Conservation (phyloP, 2,329 filamentous ascomycete genomes). For the Epichloe gansuensis region DNA sequence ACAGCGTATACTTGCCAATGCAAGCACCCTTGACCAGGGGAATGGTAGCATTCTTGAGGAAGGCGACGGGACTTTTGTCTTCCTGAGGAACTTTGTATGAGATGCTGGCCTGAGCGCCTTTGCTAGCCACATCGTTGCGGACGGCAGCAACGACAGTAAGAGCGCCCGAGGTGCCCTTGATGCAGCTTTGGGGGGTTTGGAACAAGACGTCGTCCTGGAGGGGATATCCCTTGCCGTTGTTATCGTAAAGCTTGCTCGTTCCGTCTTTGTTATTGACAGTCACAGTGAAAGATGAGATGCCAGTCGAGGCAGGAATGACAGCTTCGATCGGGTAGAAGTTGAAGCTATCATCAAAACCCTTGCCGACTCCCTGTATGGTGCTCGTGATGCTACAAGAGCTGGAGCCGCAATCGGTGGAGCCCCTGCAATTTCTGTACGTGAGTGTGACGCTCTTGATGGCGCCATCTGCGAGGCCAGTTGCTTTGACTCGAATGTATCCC, state of each 20-base stretch:
- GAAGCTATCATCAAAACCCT: slow-evolving; percentile 49
- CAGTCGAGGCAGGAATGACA: slow-evolving; percentile 40
- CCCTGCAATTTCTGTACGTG: slow-evolving; percentile 42
- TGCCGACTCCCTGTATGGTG: slow-evolving; percentile 32
- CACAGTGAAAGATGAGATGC: slow-evolving; percentile 50
- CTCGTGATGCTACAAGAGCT: slow-evolving; percentile 31
- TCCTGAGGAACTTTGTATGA: slow-evolving; percentile 30
- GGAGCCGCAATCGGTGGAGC: slow-evolving; percentile 31
- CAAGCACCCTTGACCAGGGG: slow-evolving; percentile 30
- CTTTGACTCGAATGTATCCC: slow-evolving; percentile 44
- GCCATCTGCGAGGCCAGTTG: slow-evolving; percentile 30
- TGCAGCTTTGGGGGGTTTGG: slow-evolving; percentile 44
- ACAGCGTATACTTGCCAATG: slow-evolving; percentile 36
- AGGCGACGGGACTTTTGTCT: slow-evolving; percentile 29
- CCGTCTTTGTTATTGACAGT: slow-evolving; percentile 36
- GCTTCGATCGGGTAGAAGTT: slow-evolving; percentile 36
- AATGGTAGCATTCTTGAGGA: slow-evolving; percentile 24
- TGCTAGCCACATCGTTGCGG: slow-evolving; percentile 32
- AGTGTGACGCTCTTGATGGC: slow-evolving; percentile 35
- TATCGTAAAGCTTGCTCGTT: slow-evolving; percentile 33
- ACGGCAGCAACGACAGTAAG: slow-evolving; percentile 34
- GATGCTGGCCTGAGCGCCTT: slow-evolving; percentile 28
- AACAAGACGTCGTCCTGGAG: slow-evolving; percentile 42
- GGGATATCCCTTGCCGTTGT: slow-evolving; percentile 43
- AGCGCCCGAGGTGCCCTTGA: slow-evolving; percentile 28